These are phyloP conservation scores for Vanilla planifolia DNA, from an alignment of 106 monocot genomes.

Conservation along the genomic window DNA sequence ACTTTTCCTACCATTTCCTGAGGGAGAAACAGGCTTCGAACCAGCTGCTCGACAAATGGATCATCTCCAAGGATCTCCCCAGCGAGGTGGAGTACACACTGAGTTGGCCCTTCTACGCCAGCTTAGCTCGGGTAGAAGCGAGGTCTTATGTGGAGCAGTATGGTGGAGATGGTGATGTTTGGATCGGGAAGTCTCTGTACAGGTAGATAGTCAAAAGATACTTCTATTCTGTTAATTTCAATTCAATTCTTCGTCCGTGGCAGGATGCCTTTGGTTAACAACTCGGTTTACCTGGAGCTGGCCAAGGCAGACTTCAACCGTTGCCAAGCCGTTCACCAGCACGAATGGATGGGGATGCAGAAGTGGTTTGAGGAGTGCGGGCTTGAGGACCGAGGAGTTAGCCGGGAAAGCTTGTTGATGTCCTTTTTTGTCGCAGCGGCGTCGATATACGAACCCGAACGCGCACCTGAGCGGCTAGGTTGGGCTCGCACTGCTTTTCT, in stretches of 20 bases:
- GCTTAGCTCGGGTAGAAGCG: conserved; percentile 74
- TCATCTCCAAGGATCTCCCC: conserved; percentile 77
- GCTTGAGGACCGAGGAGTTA: conserved; percentile 23
- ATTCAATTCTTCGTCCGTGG: no score
- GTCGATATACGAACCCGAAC: conserved; percentile 45
- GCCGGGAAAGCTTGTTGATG: conserved; percentile 19
- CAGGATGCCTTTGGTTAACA: conserved; percentile 57
- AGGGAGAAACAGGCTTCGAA: conserved; percentile 41
- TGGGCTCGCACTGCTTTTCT: conserved; percentile 36
- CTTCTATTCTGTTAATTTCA: no score
- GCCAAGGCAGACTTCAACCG: conserved; percentile 61
- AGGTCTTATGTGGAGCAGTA: conserved; percentile 74
- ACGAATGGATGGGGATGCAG: conserved; percentile 52
- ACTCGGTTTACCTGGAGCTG: conserved; percentile 50
- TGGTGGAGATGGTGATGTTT: conserved; percentile 69
- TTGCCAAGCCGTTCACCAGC: conserved; percentile 59
- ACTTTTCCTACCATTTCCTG: conserved; percentile 54
- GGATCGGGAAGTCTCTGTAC: conserved; percentile 96
- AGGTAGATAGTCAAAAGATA: conserved; percentile 17
- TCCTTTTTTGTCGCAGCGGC: conserved; percentile 53
- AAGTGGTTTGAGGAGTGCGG: conserved; percentile 49
- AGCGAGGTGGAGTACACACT: conserved; percentile 82
- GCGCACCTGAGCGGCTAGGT: conserved; percentile 29
- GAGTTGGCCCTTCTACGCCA: conserved; percentile 76
- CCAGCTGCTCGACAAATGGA: conserved; percentile 77